Evolutionary conservation across 352 stramenopile genomes (phyloP), one percentile per base, ranked within the genome.

Genomic region (Globisporangium paroecandrum): DNA sequence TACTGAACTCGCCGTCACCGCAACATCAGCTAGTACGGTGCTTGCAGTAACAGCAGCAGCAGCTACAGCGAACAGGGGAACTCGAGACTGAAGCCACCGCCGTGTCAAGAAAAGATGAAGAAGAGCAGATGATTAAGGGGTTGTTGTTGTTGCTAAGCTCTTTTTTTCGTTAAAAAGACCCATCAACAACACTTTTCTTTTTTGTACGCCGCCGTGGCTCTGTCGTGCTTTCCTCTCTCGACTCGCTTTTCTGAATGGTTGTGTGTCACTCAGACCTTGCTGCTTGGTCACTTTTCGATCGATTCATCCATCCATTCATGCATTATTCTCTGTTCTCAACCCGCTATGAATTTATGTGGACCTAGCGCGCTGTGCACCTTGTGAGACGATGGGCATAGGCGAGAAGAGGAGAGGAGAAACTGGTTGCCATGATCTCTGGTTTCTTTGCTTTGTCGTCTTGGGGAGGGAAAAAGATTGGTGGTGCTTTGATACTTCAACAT

Each of bases 11-110:
- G 25, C 20, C n/a, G 25, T 20, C 12, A 47, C 59, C 8, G 2
- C 41, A 60, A 15, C 25, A 59, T 20, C 29, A 29, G 15, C 38
- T 12, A 46, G 4, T 46, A 46, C 38, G 15, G 38, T 46, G 38
- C 38, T 20, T 29, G 55, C 29, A n/a, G 46, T 55, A 5, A 10
- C 36, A 41, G 22, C 25, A 36, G 18, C 43, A 55, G 18, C 43
- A 55, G 46, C 46, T 20, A 49, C 60, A 65, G 60, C 54, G 25
- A 36, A 43, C 54, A 59, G 54, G 59, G 59, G 59, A 65, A 65
- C 38, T 57, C 59, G 15, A 49, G 41, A 49, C 41, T 34, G 29
- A 41, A 34, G 18, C 47, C 47, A 25, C 47, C 47, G 55, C 55
- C 55, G 55, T 46, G 55, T 61, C 55, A 61, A 34, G 20, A 61